Evolutionary conservation across 768 basidiomycete species (phyloP).

Genomic region (Mycena polygramma): DNA sequence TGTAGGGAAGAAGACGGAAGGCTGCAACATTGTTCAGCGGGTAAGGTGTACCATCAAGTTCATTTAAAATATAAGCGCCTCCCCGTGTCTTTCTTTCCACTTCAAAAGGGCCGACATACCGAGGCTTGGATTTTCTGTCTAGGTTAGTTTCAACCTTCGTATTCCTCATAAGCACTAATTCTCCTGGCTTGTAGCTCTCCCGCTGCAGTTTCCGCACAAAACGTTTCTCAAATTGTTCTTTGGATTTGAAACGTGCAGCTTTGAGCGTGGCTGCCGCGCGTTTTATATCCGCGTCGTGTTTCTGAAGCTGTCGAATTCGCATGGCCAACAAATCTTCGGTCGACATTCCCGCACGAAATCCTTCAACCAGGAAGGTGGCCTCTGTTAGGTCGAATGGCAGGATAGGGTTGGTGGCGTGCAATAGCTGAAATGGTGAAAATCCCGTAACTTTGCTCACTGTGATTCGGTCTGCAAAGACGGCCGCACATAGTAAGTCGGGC

Average conservation of each 20-base stretch:
- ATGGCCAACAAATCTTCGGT: background rate
- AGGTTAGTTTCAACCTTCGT: background rate
- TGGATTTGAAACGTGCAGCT: background rate
- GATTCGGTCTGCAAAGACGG: background rate
- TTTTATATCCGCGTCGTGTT: background rate
- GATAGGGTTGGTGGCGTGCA: background rate
- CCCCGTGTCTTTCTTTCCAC: background rate
- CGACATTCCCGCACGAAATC: background rate
- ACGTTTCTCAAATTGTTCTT: constrained; percentile 1
- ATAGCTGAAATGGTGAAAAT: background rate
- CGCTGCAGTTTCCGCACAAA: background rate
- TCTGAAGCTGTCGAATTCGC: background rate
- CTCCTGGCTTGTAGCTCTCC: background rate
- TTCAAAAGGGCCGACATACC: background rate
- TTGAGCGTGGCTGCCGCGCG: background rate
- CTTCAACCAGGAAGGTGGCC: background rate
- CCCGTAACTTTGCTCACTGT: background rate
- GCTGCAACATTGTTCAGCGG: background rate
- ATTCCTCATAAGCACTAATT: background rate
- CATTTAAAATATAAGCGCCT: background rate
- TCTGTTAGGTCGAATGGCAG: background rate
- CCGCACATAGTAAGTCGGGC: background rate
- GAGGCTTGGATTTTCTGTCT: background rate
- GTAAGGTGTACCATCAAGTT: background rate
- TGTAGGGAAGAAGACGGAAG: background rate